Base-by-base conservation (phyloP, 1,284 basidiomycete species). In the Neonothopanus nambi region DNA sequence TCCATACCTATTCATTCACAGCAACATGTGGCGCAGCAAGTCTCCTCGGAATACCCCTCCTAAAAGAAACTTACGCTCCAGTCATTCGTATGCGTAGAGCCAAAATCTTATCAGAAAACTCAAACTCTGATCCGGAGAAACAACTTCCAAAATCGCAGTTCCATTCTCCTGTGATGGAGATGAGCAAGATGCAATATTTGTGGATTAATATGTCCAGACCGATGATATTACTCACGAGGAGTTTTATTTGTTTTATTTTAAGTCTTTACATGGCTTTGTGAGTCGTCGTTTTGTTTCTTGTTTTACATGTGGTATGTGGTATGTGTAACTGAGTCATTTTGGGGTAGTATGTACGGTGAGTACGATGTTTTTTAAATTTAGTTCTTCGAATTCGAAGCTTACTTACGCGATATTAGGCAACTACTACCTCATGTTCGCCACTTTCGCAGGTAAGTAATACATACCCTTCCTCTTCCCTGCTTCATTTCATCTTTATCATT, bases 351-450 rank as follows among this genome's bases (percentile, higher is more conserved):
- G 64, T 81, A 81, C 64, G 79, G 76, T 73, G 33, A 52, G 61
- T 58, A 18, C n/a, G n/a, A n/a, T n/a, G n/a, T n/a, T n/a, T n/a
- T n/a, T n/a, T n/a, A n/a, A n/a, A n/a, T n/a, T n/a, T n/a, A n/a
- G n/a, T n/a, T n/a, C n/a, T n/a, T n/a, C n/a, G n/a, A n/a, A n/a
- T n/a, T n/a, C n/a, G n/a, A n/a, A n/a, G n/a, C n/a, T n/a, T n/a
- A n/a, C n/a, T n/a, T n/a, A 3, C 55, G 80, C 81, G 20, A 82
- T 84, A 48, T 84, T n/a, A n/a, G n/a, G n/a, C n/a, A n/a, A n/a
- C n/a, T n/a, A 82, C 63, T 86, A 89, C 68, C 71, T 90, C 43
- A 85, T 90, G 81, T 89, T 90, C 61, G 70, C 86, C 2, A 87
- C 81, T 3, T 84, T 78, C 69, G 74, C 76, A 4, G 64, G 40